phyloP scores from a whole-genome alignment of 306 rosid species.

The Vigna hirtella region DNA sequence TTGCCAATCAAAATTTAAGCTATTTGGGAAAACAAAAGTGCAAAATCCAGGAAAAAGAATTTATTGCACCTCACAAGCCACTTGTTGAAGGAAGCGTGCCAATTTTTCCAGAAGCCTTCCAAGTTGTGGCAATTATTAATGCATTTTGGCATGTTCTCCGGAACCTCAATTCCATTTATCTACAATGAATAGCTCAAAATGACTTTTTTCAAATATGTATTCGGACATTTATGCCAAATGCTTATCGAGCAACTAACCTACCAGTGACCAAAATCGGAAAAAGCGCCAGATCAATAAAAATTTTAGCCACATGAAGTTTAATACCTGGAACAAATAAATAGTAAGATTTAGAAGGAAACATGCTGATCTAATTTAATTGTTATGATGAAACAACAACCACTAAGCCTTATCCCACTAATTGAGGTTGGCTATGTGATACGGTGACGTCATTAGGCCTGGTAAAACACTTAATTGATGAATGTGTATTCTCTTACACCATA shows the following conservation, averaged over 20 bases:
- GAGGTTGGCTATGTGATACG: conserved; percentile 23
- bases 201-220: conserved; percentile 24
- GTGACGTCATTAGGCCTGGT: conserved; percentile 1
- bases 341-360: too few species aligned
- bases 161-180: conserved; percentile 88
- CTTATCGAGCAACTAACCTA: conserved; percentile 53
- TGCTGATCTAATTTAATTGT: conserved; percentile 13
- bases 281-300: conserved; percentile 92
- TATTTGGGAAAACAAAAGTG: conserved; percentile 25
- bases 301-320: background rate
- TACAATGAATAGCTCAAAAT: conserved; percentile 45
- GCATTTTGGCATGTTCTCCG: conserved; percentile 97
- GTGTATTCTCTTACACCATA: conserved; percentile 82
- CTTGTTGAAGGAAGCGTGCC: conserved; percentile 99
- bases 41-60: conserved; percentile 26
- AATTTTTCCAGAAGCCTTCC: conserved; percentile 95
- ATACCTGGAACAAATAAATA: too few species aligned
- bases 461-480: conserved; percentile 35
- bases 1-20: conserved; percentile 32
- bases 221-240: conserved; percentile 25
- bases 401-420: conserved; percentile 25
- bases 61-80: conserved; percentile 92
- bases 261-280: conserved; percentile 95
- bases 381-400: conserved; percentile 18
- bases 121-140: conserved; percentile 85